Conservation (phyloP, 352 stramenopile species). For the Hyaloperonospora brassicae region DNA sequence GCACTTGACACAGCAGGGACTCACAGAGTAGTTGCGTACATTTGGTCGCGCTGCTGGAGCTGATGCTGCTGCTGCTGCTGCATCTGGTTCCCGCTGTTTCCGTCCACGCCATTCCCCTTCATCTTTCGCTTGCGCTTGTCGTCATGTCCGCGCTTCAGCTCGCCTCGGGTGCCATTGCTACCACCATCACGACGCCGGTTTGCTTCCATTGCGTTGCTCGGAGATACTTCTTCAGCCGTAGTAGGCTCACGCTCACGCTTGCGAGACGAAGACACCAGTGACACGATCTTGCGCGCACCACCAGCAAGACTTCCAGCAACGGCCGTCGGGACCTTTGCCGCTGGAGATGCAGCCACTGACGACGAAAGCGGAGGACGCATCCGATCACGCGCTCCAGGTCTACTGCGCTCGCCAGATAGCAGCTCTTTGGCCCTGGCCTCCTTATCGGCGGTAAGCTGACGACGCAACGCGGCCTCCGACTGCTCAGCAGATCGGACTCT, state of each 20-base stretch:
- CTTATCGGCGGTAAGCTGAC: conserved; percentile 70
- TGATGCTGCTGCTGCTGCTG: conserved; percentile 27
- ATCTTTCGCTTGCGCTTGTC: conserved; percentile 52
- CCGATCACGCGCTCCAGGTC: conserved; percentile 19
- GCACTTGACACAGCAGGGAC: background rate
- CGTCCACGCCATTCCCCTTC: conserved; percentile 29
- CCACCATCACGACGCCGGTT: conserved; percentile 46
- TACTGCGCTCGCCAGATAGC: conserved; percentile 15
- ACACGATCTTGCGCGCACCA: conserved; percentile 60
- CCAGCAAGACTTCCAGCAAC: conserved; percentile 20
- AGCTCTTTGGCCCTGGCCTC: conserved; percentile 33
- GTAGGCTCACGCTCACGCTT: conserved; percentile 56
- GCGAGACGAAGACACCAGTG: conserved; percentile 54
- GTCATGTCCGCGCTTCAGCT: conserved; percentile 29
- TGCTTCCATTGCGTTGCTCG: conserved; percentile 18
- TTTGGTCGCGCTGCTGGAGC: conserved; percentile 49
- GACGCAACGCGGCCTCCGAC: conserved; percentile 58
- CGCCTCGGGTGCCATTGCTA: conserved; percentile 7
- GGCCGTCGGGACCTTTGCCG: conserved; percentile 5
- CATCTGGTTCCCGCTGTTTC: conserved; percentile 18
- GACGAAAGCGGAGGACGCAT: conserved; percentile 22
- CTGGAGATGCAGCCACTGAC: conserved; percentile 6
- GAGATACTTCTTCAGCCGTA: conserved; percentile 6
- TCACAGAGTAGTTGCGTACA: conserved; percentile 24
- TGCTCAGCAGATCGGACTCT: conserved; percentile 41